phyloP scores from a whole-genome alignment of 345 rosid species.

The Cardamine resedifolia region DNA sequence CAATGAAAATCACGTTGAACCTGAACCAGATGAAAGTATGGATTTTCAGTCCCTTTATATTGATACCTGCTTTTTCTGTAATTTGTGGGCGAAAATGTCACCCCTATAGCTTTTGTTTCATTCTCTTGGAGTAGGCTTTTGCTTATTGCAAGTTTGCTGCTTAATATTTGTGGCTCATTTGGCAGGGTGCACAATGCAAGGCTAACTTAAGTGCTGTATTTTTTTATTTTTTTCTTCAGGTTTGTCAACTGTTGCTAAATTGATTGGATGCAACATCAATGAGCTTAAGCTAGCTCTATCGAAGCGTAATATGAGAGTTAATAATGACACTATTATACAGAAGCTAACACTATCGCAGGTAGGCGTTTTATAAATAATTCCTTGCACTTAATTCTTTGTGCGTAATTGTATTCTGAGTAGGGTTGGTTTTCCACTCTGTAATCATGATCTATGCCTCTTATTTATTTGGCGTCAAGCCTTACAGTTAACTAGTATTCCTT shows the following conservation, averaged over 20 bases:
- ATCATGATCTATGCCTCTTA: conserved; percentile 6
- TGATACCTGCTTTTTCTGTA: conserved; percentile 9
- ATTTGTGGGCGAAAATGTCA: conserved; percentile 3
- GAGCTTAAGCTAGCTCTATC: conserved; percentile 79
- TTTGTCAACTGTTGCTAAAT: conserved; percentile 63
- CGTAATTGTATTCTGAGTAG: conserved; percentile 66
- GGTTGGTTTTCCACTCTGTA: conserved; percentile 50
- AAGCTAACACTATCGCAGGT: conserved; percentile 89
- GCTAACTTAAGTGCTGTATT: conserved; percentile 3
- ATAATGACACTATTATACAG: conserved; percentile 83
- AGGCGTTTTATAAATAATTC: conserved; percentile 34
- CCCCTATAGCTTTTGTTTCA: conserved; percentile 15
- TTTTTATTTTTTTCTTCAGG: conserved; percentile 44
- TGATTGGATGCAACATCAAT: conserved; percentile 68
- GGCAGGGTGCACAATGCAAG: conserved; percentile 18
- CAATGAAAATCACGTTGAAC: conserved; percentile 90
- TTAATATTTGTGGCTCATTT: conserved; percentile 3
- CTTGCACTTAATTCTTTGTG: conserved; percentile 50
- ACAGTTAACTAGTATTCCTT: not conserved
- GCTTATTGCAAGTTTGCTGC: conserved; percentile 5
- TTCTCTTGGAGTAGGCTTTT: conserved; percentile 10
- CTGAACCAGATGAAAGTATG: conserved; percentile 80
- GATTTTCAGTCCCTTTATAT: conserved; percentile 8
- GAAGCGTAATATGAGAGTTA: conserved; percentile 89
- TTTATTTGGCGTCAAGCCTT: conserved; percentile 6